Percentiles rank a stretch among this genome's conserved stretches.
Evolutionary conservation across 495 filamentous ascomycete species (phyloP).

Genomic region (Tuber microsphaerosporum): DNA sequence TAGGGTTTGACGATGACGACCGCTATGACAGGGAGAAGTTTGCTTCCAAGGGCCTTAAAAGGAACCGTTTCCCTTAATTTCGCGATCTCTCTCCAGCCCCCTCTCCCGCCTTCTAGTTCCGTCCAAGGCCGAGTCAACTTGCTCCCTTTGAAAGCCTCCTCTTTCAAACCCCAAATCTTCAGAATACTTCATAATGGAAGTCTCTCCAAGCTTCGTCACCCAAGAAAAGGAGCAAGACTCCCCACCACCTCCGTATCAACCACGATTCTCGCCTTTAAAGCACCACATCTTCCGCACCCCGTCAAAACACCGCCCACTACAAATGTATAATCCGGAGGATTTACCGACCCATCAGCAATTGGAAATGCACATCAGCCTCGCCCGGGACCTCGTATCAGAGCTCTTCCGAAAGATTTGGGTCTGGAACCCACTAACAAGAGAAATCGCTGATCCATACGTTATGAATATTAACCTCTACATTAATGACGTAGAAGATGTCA

Average conservation of each 20-base stretch:
- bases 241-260: neutral
- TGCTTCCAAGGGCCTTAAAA: neutral
- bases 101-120: neutral
- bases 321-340: neutral
- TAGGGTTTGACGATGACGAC: neutral
- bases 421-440: neutral
- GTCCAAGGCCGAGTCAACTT: neutral
- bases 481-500: neutral
- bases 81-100: neutral
- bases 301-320: neutral
- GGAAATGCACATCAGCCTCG: neutral
- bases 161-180: neutral
- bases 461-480: constrained; percentile 4
- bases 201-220: neutral
- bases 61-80: neutral
- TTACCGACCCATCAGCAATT: neutral
- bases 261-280: neutral
- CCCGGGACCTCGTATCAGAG: neutral
- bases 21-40: neutral
- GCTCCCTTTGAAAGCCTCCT: neutral
- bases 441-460: neutral
- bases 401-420: neutral
- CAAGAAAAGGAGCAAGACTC: neutral
- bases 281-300: neutral
- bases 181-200: neutral